A percentile compares a stretch with the other conserved stretches of the same genome.
phyloP scores from a whole-genome alignment of 2,329 filamentous ascomycete genomes.

The Dothideomycetes sp. region DNA sequence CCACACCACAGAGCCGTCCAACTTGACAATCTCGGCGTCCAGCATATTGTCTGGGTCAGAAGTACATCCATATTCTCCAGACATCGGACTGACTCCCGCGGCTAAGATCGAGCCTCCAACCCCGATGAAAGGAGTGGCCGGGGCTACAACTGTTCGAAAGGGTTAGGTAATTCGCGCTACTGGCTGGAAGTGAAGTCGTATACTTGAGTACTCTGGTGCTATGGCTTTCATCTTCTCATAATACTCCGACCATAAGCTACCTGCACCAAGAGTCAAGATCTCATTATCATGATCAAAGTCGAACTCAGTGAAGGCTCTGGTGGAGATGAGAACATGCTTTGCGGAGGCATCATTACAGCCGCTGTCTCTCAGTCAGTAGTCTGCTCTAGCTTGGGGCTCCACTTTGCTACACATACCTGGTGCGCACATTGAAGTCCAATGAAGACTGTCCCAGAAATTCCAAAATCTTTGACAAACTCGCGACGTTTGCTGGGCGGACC shows the following conservation, averaged over 20 bases:
- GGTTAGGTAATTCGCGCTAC: background rate
- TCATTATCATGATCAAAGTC: slow-evolving; percentile 21
- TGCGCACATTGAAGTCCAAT: slow-evolving; percentile 28
- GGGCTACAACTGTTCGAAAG: slow-evolving; percentile 18
- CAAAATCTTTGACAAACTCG: background rate
- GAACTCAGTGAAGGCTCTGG: slow-evolving; percentile 27
- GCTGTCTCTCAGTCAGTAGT: no score
- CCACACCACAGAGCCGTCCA: slow-evolving; percentile 27
- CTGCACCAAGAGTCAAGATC: slow-evolving; percentile 24
- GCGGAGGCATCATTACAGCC: slow-evolving; percentile 27
- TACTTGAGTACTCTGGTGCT: slow-evolving; percentile 23
- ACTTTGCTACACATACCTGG: no score
- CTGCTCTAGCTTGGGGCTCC: no score
- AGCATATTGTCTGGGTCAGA: slow-evolving; percentile 31
- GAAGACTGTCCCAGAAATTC: slow-evolving; percentile 9
- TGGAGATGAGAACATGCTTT: slow-evolving; percentile 26
- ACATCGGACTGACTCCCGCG: slow-evolving; percentile 30
- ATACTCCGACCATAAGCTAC: slow-evolving; percentile 26
- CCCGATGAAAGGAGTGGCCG: slow-evolving; percentile 27
- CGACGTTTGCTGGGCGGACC: background rate
- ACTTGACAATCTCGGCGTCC: slow-evolving; percentile 27
- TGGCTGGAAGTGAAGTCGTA: background rate
- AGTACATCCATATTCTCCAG: slow-evolving; percentile 25
- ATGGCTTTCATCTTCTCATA: slow-evolving; percentile 24
- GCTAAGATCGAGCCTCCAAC: slow-evolving; percentile 26